Evolutionary conservation across 495 filamentous ascomycete species (phyloP), one percentile per base, ranked within the genome.

Genomic region (Penicillium maclennaniae): DNA sequence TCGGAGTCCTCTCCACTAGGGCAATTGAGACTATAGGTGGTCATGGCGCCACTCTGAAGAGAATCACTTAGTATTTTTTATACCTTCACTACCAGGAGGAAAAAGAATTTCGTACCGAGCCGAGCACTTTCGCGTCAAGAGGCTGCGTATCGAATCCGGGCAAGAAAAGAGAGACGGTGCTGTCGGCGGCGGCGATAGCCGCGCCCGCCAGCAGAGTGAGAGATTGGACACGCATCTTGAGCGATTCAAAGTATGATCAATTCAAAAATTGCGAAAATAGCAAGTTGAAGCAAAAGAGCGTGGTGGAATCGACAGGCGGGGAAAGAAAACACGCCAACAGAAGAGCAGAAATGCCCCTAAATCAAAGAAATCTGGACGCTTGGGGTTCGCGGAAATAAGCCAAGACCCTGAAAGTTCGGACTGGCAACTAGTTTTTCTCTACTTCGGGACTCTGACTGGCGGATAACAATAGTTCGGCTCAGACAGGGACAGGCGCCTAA

Each of bases 111-210:
- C 53, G 14, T 56, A 59, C 57, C 14, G 47, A 41, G 40, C 57
- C 57, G 10, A 59, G 16, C 14, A 59, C 31, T 31, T 48, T 59
- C 21, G 26, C 57, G 0, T 47, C 44, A 26, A 55, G 15, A 2
- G 49, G 7, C 15, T 51, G 57, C 14, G 10, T 16, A 15, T 55
- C 57, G 27, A 56, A 56, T 16, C 57, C 57, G 2, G 53, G 52
- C 12, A 59, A 43, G 53, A 56, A 56, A 41, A 59, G 53, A 23
- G 53, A 49, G 48, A 56, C 53, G 7, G 53, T 56, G 40, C 27
- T 44, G 14, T 55, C 45, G 34, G 53, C 57, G 15, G 34, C 53
- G 14, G 42, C 40, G 14, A 50, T 8, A 12, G 57, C 34, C 23
- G 52, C 57, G 9, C 57, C 48, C 19, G 40, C 57, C 38, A 59